Evolutionary conservation across 2,329 filamentous ascomycete species (phyloP).

Genomic region (Colletotrichum karsti): DNA sequence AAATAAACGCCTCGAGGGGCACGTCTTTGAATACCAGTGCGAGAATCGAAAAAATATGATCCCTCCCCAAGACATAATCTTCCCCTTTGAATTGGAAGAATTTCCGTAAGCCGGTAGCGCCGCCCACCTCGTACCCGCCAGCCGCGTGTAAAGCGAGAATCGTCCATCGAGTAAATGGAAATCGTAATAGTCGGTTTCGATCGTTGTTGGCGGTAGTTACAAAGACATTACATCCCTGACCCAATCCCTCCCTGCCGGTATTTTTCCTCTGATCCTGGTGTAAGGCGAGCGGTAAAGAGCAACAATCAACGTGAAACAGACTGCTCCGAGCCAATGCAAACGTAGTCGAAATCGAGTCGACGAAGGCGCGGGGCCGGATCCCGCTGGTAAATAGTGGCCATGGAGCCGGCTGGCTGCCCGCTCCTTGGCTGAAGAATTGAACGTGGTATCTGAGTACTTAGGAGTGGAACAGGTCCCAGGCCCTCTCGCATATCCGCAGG

Average conservation of each 20-base stretch:
- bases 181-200: conserved; percentile 14
- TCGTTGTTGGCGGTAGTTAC: conserved; percentile 11
- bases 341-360: conserved; percentile 10
- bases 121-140: conserved; percentile 11
- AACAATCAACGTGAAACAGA: conserved; percentile 8
- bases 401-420: neutral
- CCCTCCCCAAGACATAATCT: neutral
- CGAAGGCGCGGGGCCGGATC: neutral
- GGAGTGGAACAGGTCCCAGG: conserved; percentile 98
- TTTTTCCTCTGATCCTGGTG: neutral
- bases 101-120: conserved; percentile 16
- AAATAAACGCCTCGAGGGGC: conserved; percentile 24
- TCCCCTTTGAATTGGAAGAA: conserved; percentile 12
- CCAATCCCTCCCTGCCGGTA: neutral
- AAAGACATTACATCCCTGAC: conserved; percentile 30
- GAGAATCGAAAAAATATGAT: conserved; percentile 10
- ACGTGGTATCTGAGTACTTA: conserved; percentile 51
- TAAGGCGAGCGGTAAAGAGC: conserved; percentile 5
- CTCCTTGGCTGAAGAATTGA: neutral
- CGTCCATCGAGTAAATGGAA: neutral
- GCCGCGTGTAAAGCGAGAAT: conserved; percentile 1
- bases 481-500: conserved; percentile 82
- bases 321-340: conserved; percentile 16
- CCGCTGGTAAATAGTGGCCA: neutral
- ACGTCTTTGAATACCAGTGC: conserved; percentile 1